Evolutionary conservation across 2,329 filamentous ascomycete species (phyloP), one percentile per base, ranked within the genome.

Genomic region (Penicillium sp.): DNA sequence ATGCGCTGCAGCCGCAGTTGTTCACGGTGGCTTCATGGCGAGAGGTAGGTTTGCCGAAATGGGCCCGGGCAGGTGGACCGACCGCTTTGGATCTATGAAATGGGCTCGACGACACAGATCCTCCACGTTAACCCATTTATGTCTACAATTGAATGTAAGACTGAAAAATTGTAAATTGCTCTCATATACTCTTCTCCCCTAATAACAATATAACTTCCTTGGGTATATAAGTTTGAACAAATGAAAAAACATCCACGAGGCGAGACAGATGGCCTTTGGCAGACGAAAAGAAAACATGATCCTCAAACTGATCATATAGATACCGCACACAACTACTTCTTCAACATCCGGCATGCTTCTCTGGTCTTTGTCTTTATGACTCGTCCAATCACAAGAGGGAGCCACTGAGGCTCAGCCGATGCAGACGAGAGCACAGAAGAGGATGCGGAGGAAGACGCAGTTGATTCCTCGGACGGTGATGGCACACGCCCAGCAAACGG

Each of bases 1-100:
- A 52, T 54, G 50, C 51, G 45, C 38, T 41, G 43, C 46, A 53
- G 51, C 47, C 41, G 53, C 41, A 54, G 53, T 44, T 58, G 55
- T 50, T 53, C 53, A 57, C 51, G 54, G 50, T 60, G 57, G 47
- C 55, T 45, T 59, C 42, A 59, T 49, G 53, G 34, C 43, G 48
- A 52, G 41, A 45, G 53, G 53, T 46, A 60, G 56, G 44, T 60
- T 47, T 38, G 44, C 49, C 44, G 54, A 53, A 44, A 36, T 18
- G 34, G 46, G 25, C 43, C 16, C 36, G 41, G 42, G 55, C 39
- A 58, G 41, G 50, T 59, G 45, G 48, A 46, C 59, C 59, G 56
- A 61, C 57, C 57, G 59, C 57, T 54, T 52, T 52, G 13, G 33
- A 41, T 27, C 38, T 53, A 55, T 50, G 41, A 33, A 40, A 9